Base-by-base conservation (phyloP, 768 basidiomycete genomes). In the Tulasnella sp. region DNA sequence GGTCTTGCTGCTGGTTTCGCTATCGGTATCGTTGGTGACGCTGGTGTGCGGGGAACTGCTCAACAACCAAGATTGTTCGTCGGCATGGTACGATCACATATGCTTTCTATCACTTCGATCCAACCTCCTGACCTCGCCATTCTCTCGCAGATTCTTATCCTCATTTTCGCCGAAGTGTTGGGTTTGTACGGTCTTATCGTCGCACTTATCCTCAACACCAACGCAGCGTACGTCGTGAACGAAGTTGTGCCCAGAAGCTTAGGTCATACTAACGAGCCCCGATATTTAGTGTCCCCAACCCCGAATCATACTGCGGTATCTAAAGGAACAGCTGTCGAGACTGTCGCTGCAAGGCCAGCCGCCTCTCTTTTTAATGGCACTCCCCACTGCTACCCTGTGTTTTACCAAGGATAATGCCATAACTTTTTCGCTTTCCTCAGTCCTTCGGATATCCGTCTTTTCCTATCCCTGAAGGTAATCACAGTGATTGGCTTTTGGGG, bases 1-100 rank as follows among this genome's bases (percentile, higher is more conserved):
- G 97, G 97, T 89, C 90, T 99, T 48, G 94, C 96, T 75, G 97
- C 97, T 80, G 98, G 98, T 74, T 97, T 98, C 82, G 98, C 98
- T 81, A 92, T 99, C 84, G 98, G 98, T 79, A 98, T 99, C 84
- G 98, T 99, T 79, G 98, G 98, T 84, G 98, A 99, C 85, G 97
- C 97, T 80, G 97, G 98, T 89, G 98, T 99, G 39, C 89, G 98
- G 71, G 98, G 97, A 80, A 98, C 97, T 76, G 97, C 97, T 71
- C 97, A 98, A 86, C 97, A 99, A 87, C 95, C 96, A 75, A 88
- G 94, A 83, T 88, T 98, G 82, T 97, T 93, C 86, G 96, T 98
- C 83, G 94, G 95, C 84, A 98, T 97, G 96, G 94, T 92, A 31
- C 8, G 90, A 84, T n/a, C 31, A 58, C 10, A 44, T 44, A 46